Conservation (phyloP, 1,284 basidiomycete species). For the Pseudozyma hubeiensis region DNA sequence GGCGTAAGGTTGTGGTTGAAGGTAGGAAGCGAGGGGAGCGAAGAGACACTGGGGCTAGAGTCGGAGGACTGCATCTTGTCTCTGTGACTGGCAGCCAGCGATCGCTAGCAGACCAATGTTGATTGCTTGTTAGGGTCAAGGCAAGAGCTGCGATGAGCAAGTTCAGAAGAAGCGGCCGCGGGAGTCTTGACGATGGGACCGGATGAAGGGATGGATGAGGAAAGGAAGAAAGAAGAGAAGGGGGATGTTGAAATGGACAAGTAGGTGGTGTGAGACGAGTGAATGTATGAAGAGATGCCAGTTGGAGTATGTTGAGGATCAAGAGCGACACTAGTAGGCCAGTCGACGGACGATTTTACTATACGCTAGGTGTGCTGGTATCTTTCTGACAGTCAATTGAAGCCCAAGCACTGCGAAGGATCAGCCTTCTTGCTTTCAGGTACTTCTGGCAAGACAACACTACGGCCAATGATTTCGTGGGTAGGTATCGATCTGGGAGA, state of each 20-base stretch:
- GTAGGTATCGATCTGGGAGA: conserved; percentile 2
- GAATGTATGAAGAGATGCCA: background rate
- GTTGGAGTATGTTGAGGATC: background rate
- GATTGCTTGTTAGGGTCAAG: background rate
- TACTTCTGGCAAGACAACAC: too few relatives aligned
- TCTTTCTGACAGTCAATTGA: too few relatives aligned
- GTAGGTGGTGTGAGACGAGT: background rate
- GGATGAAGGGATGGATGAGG: background rate
- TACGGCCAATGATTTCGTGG: background rate
- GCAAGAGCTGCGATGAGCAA: background rate
- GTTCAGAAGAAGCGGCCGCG: background rate
- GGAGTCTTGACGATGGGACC: background rate
- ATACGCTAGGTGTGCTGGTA: too few relatives aligned
- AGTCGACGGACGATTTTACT: too few relatives aligned
- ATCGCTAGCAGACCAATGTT: background rate
- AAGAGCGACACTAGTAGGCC: background rate
- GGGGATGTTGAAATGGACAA: background rate
- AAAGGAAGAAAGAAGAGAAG: background rate
- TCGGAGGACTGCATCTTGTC: conserved; percentile 22
- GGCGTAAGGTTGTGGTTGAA: conserved; percentile 24
- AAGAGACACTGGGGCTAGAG: conserved; percentile 21
- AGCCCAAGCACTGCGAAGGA: too few relatives aligned
- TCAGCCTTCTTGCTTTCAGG: too few relatives aligned
- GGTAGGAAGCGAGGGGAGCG: conserved; percentile 26
- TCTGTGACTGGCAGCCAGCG: background rate